Conservation (phyloP, 1,139 yeast genomes). For the Keqinozyma sinolaborantium region DNA sequence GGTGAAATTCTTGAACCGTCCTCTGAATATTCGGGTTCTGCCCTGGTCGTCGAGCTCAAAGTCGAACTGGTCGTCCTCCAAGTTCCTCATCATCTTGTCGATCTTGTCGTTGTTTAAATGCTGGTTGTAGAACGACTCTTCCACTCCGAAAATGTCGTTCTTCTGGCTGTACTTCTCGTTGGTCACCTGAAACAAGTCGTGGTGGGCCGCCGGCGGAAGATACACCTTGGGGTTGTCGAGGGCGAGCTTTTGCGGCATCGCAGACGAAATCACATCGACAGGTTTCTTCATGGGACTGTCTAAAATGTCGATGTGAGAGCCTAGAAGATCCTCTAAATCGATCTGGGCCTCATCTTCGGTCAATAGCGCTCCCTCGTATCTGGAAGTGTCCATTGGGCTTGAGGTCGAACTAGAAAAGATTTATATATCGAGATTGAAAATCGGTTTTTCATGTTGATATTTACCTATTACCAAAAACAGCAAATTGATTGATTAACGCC, state of each 20-base stretch:
- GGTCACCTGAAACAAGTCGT: slow-evolving; percentile 41
- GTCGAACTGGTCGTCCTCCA: slow-evolving; percentile 21
- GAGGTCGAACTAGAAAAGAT: slow-evolving; percentile 4
- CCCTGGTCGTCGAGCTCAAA: slow-evolving; percentile 46
- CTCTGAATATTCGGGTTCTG: slow-evolving; percentile 42
- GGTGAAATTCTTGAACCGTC: slow-evolving; percentile 24
- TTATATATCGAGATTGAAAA: slow-evolving; percentile 5
- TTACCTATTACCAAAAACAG: slow-evolving; percentile 3
- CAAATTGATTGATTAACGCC: slow-evolving; percentile 1
- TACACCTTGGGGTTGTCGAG: no score
- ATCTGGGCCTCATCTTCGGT: background rate
- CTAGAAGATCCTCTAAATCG: background rate
- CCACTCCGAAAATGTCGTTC: slow-evolving; percentile 11
- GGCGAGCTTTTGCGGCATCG: no score
- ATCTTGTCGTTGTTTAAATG: slow-evolving; percentile 33
- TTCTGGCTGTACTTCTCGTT: slow-evolving; percentile 10
- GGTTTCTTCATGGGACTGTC: slow-evolving; percentile 10
- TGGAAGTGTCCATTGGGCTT: slow-evolving; percentile 1
- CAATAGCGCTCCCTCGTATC: slow-evolving; percentile 1
- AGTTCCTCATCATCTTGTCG: slow-evolving; percentile 30
- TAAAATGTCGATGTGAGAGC: slow-evolving; percentile 8
- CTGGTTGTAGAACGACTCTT: slow-evolving; percentile 15
- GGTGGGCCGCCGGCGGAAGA: slow-evolving; percentile 11
- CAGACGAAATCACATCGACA: no score
- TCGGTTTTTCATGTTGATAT: slow-evolving; percentile 4